phyloP scores from a whole-genome alignment of 129 eudicot species.

The Artemisia argyi region DNA sequence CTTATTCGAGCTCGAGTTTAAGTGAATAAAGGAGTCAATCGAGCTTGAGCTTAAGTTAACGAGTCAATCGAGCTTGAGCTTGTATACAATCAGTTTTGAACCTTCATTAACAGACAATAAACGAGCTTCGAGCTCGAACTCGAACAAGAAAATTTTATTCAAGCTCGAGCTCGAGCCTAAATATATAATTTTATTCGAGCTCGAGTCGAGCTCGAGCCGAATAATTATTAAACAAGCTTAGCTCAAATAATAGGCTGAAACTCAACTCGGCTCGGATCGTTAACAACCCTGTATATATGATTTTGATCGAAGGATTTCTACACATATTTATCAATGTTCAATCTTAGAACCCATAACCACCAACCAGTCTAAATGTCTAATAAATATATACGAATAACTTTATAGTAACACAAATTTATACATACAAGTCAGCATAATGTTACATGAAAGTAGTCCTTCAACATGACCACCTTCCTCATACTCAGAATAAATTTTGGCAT shows the following conservation, averaged over 20 bases:
- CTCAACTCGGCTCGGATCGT: neutral
- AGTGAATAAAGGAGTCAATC: neutral
- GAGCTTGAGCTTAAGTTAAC: neutral
- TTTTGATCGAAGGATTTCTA: too few relatives aligned
- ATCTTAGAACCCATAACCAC: too few relatives aligned
- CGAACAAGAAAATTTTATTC: neutral
- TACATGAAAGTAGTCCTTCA: too few relatives aligned
- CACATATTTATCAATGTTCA: too few relatives aligned
- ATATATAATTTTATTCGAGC: neutral
- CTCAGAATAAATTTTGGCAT: too few relatives aligned
- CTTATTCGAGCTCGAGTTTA: too few relatives aligned
- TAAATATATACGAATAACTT: too few relatives aligned
- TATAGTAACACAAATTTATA: too few relatives aligned
- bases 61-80: neutral
- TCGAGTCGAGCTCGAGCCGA: conserved; percentile 1
- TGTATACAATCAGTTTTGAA: neutral
- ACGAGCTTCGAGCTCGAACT: neutral
- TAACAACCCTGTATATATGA: neutral
- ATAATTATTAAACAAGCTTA: neutral
- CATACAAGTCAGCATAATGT: too few relatives aligned
- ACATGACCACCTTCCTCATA: too few relatives aligned
- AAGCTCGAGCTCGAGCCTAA: neutral
- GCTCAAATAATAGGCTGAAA: neutral
- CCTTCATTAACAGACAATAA: neutral
- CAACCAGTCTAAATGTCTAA: too few relatives aligned